These are phyloP conservation scores for Monosporozyma solicola DNA, from an alignment of 805 yeast species.

Conservation along the genomic window DNA sequence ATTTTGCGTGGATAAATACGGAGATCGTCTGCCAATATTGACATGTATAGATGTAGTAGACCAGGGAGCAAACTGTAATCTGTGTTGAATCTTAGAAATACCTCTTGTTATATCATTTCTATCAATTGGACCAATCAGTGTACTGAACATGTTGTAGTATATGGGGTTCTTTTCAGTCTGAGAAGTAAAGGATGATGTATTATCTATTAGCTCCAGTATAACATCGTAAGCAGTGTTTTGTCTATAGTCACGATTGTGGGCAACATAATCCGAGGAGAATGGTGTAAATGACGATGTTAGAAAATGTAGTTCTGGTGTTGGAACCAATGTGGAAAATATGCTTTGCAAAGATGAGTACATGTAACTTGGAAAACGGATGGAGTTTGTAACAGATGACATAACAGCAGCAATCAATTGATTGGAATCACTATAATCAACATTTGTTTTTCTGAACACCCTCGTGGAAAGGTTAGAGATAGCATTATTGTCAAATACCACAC, in stretches of 20 bases:
- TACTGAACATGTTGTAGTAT: constrained; percentile 64
- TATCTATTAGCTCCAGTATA: constrained; percentile 70
- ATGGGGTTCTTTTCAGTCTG: constrained; percentile 35
- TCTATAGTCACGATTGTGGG: constrained; percentile 49
- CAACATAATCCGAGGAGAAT: constrained; percentile 60
- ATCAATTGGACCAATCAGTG: constrained; percentile 52
- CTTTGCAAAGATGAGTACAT: constrained; percentile 81
- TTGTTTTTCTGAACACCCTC: constrained; percentile 43
- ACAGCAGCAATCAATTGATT: constrained; percentile 82
- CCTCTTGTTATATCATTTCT: constrained; percentile 68
- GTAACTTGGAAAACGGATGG: constrained; percentile 85
- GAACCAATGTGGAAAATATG: constrained; percentile 70
- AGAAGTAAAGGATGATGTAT: constrained; percentile 63
- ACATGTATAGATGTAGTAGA: constrained; percentile 70
- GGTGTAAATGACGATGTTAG: constrained; percentile 67
- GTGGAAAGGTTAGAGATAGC: constrained; percentile 70
- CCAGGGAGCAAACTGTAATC: constrained; percentile 80
- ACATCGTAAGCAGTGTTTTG: constrained; percentile 74
- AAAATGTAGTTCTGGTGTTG: constrained; percentile 78
- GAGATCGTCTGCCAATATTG: constrained; percentile 66
- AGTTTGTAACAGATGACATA: constrained; percentile 75
- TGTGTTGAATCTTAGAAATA: constrained; percentile 48
- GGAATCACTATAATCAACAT: constrained; percentile 66
- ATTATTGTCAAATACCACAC: constrained; percentile 85
- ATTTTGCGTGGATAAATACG: constrained; percentile 30